Base-by-base conservation (phyloP, 148 eudicot genomes). In the Amaranthus hypochondriacus region DNA sequence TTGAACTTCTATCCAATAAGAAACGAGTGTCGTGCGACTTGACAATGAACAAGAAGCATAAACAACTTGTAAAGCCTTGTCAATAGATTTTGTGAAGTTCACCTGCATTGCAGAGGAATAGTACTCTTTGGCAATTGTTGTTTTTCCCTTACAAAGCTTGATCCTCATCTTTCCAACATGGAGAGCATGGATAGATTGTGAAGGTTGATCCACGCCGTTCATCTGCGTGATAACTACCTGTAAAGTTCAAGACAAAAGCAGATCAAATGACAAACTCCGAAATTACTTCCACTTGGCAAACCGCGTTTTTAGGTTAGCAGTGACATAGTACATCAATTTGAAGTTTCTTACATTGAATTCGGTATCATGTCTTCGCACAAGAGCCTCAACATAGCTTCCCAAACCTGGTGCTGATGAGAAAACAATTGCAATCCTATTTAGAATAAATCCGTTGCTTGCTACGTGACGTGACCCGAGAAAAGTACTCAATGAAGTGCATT, bases 91-190 rank as follows among this genome's bases (percentile, higher is more conserved):
- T 18, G 6, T 64, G 4, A 62, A 70, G 4, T 15, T 21, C 77
- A 96, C 99, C 99, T 96, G 99, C 99, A 96, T 96, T 70, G 89
- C 75, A 50, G 86, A 78, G 62, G 97, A 96, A 78, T 96, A 96
- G 61, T 87, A 96, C 78, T 96, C 99, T 76, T 92, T 96, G 54
- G 89, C 90, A 49, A 89, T 80, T 11, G 91, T 92, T 79, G 96
- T 76, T 78, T 92, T 90, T 71, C 96, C 94, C 81, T 83, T 92
- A 68, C 90, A 83, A 70, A 96, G 96, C 79, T 96, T 96, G 86
- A 96, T 92, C 78, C 99, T 88, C 99, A 96, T 92, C 82, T 92
- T 96, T 60, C 99, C 97, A 48, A 96, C 80, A 73, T 92, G 97
- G 76, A 96, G 92, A 66, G 83, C 86, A 77, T 92, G 92, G 73